Percentiles rank a stretch among this genome's conserved stretches.
Evolutionary conservation across 2,329 filamentous ascomycete species (phyloP).

Genomic region (Dothiorella sarmentorum): DNA sequence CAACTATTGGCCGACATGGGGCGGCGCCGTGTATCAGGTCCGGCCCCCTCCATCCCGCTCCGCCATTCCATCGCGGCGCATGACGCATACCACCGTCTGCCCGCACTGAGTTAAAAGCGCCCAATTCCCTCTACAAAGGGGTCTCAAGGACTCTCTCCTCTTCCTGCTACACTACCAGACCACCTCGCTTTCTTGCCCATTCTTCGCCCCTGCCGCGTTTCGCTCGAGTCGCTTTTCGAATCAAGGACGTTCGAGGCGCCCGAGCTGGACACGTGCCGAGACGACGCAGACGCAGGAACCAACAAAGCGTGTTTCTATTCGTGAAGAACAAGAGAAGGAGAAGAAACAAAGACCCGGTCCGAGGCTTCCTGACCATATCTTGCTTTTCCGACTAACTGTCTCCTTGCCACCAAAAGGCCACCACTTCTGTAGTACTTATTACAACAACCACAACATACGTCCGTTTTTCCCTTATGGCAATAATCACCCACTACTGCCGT

Average conservation of each 20-base stretch:
- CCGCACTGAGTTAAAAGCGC: conserved; percentile 3
- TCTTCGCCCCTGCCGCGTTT: not conserved
- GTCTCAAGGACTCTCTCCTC: too few species aligned
- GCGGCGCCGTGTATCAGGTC: not conserved
- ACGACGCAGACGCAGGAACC: not conserved
- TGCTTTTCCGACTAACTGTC: not conserved
- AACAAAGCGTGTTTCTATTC: not conserved
- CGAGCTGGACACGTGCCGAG: conserved; percentile 8
- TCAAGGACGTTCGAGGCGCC: conserved; percentile 11
- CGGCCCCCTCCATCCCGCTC: conserved; percentile 1
- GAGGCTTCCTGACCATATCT: conserved; percentile 8
- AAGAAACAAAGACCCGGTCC: conserved; percentile 6
- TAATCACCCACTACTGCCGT: conserved; percentile 38
- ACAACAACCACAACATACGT: not conserved
- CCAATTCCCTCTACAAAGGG: too few species aligned
- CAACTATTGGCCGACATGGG: conserved; percentile 1
- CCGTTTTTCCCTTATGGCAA: conserved; percentile 28
- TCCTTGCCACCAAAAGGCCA: not conserved
- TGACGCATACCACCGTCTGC: conserved; percentile 8
- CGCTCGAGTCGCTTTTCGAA: not conserved
- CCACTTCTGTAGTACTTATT: not conserved
- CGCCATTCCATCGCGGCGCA: not conserved
- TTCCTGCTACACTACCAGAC: too few species aligned
- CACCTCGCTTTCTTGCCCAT: not conserved
- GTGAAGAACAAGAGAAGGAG: not conserved